Base-by-base conservation (phyloP, 2,329 filamentous ascomycete genomes). In the Fusarium protoensiforme region DNA sequence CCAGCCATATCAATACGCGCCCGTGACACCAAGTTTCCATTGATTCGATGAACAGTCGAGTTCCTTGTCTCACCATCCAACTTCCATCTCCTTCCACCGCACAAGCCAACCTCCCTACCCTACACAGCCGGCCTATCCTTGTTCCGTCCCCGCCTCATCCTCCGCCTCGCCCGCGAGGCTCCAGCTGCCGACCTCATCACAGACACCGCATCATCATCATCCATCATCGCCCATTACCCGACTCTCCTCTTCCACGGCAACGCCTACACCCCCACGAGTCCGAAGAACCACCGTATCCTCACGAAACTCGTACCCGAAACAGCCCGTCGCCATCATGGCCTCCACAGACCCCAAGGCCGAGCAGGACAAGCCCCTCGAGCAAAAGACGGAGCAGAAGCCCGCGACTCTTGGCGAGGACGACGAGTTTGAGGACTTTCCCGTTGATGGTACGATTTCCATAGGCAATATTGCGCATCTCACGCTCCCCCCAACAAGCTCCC, bases 401-500 rank as follows among this genome's bases (percentile, higher is more conserved):
- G 77, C 92, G 36, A 90, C 93, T 67, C 89, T 98, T 31, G 96
- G 98, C 83, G 96, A 99, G 83, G 96, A 99, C 81, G 96, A 99
- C 83, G 96, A 99, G 86, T 99, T 99, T 80, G 96, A 99, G 82
- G 96, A 99, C 83, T 99, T 99, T 80, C 96, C 96, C 29, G 93
- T 97, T 65, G 96, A 99, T 85, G 95, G 96, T 98, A 85, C 46
- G 86, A 80, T 16, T 5, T 16, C 11, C 36, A 13, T 8, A 8
- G 22, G 3, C n/a, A n/a, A 16, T 18, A 4, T 13, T n/a, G 3
- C 22, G 20, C 56, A 41, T 22, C 29, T 16, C 6, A n/a, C 16
- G 58, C 58, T 61, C 11, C 22, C 22, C 33, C 18, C 16, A n/a
- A n/a, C 48, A 14, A 27, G 20, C 51, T n/a, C n/a, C n/a, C n/a